phyloP scores from a whole-genome alignment of 2,329 filamentous ascomycete species.

The Geosmithia morbida region DNA sequence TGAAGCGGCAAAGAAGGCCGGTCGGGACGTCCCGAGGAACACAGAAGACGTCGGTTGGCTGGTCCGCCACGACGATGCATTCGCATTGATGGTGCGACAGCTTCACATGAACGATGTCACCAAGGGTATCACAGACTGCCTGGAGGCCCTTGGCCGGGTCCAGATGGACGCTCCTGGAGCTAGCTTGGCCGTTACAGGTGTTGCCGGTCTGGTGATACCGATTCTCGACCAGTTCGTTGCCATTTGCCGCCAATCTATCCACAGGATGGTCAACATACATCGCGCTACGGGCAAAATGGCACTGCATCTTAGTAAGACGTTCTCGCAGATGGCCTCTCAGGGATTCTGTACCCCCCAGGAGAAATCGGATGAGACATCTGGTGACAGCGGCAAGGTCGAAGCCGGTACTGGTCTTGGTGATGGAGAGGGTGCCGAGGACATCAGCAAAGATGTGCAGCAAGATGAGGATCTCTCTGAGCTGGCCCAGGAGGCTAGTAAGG shows the following conservation, averaged over 20 bases:
- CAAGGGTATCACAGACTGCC: conserved; percentile 19
- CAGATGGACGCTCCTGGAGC: conserved; percentile 11
- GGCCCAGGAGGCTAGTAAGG: conserved; percentile 66
- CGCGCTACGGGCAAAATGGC: conserved; percentile 58
- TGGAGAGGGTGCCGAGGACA: conserved; percentile 89
- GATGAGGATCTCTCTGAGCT: conserved; percentile 90
- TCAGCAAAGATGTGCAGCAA: conserved; percentile 89
- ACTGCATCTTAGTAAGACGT: conserved; percentile 60
- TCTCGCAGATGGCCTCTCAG: conserved; percentile 64
- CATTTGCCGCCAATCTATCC: conserved; percentile 43
- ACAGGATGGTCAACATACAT: conserved; percentile 50
- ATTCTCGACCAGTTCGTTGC: conserved; percentile 60
- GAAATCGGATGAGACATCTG: conserved; percentile 55
- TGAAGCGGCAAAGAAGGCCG: conserved; percentile 51
- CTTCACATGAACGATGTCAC: conserved; percentile 45
- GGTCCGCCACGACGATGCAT: conserved; percentile 29
- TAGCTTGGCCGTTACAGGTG: conserved; percentile 14
- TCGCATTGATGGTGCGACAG: conserved; percentile 38
- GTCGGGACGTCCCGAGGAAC: conserved; percentile 22
- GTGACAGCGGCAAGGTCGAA: conserved; percentile 67
- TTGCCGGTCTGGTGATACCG: conserved; percentile 32
- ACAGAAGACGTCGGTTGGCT: conserved; percentile 22
- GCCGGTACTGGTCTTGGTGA: conserved; percentile 88
- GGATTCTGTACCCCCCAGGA: conserved; percentile 89
- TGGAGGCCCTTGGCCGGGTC: conserved; percentile 19